Evolutionary conservation across 257 asterid genomes (phyloP).

Genomic region (Oldenlandia corymbosa): DNA sequence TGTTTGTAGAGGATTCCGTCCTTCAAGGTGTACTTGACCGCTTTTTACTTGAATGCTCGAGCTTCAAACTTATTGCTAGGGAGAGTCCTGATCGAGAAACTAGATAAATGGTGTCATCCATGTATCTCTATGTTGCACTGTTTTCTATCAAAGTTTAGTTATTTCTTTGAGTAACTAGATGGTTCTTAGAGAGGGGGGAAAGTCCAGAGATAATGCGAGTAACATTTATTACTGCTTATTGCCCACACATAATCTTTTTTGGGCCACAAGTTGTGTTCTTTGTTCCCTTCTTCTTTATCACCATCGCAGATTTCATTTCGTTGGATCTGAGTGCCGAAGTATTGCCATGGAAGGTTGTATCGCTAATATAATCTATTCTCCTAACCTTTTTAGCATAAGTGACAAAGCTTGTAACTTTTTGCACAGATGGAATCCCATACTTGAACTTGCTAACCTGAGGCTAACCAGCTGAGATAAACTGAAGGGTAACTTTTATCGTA

Average conservation of each 20-base stretch:
- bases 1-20: too few relatives aligned
- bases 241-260: constrained; percentile 82
- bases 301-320: constrained; percentile 32
- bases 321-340: constrained; percentile 18
- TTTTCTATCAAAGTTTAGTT: too few relatives aligned
- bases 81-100: too few relatives aligned
- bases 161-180: too few relatives aligned
- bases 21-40: too few relatives aligned
- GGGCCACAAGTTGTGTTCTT: constrained; percentile 80
- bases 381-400: constrained; percentile 31
- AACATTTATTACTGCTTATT: constrained; percentile 68
- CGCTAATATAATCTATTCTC: constrained; percentile 19
- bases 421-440: constrained; percentile 12
- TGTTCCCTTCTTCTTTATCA: constrained; percentile 36
- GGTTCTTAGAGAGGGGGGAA: too few relatives aligned
- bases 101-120: too few relatives aligned
- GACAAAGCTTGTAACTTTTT: constrained; percentile 17
- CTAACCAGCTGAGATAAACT: not conserved
- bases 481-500: not conserved
- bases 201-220: constrained; percentile 55
- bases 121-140: too few relatives aligned
- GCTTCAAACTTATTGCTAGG: too few relatives aligned
- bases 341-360: constrained; percentile 18
- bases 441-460: constrained; percentile 15
- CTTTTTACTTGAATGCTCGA: too few relatives aligned